A percentile compares a stretch with the other conserved stretches of the same genome.
Evolutionary conservation across 257 asterid genomes (phyloP).

Genomic region (Fraxinus cuspidata): DNA sequence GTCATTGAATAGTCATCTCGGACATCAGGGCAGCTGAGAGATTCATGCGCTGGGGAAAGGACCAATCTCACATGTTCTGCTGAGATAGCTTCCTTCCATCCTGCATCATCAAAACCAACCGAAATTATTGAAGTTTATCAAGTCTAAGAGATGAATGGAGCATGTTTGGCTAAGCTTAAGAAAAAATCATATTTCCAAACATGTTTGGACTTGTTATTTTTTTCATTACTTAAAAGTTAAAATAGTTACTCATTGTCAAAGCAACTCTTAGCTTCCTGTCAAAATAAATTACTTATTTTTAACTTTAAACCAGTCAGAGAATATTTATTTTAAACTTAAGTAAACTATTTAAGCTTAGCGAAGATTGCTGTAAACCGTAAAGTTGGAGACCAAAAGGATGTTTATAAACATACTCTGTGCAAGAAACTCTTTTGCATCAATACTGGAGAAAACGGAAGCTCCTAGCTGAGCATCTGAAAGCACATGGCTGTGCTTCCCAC

Average conservation of each 20-base stretch:
- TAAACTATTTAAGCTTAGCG: background rate
- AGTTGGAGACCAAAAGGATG: background rate
- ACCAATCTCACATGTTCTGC: slow-evolving; percentile 66
- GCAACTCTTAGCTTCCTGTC: too few species aligned
- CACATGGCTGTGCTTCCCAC: slow-evolving; percentile 28
- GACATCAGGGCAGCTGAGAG: slow-evolving; percentile 33
- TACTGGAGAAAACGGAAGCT: slow-evolving; percentile 43
- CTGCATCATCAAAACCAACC: slow-evolving; percentile 40
- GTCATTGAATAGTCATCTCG: slow-evolving; percentile 25
- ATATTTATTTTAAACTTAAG: background rate
- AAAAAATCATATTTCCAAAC: background rate
- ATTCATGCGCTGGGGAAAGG: slow-evolving; percentile 49
- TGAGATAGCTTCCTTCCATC: slow-evolving; percentile 82
- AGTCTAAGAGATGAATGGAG: background rate
- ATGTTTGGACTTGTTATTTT: background rate
- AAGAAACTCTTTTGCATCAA: slow-evolving; percentile 68
- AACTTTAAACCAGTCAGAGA: background rate
- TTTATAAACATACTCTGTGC: slow-evolving; percentile 55
- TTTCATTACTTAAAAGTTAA: background rate
- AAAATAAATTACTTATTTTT: background rate
- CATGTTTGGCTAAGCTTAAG: background rate
- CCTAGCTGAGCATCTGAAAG: slow-evolving; percentile 34
- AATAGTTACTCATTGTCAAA: background rate
- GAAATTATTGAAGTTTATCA: background rate
- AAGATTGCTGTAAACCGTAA: background rate